Conservation (phyloP, 352 stramenopile genomes). For the Phytophthora constricta region DNA sequence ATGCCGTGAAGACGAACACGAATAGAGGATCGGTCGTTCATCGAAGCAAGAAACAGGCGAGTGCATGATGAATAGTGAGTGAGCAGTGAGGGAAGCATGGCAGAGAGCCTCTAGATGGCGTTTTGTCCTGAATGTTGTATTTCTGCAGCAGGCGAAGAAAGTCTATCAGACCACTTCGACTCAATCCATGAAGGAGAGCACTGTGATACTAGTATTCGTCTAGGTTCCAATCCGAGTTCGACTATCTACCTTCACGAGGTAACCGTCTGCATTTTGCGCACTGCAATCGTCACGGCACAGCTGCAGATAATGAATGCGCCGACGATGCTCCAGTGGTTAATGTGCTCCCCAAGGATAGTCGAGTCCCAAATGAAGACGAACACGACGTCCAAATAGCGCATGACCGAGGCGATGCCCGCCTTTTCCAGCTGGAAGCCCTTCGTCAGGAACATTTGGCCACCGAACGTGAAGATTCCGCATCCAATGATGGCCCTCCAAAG, state of each 20-base stretch:
- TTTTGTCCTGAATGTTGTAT: no score
- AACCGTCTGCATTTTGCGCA: conserved; percentile 39
- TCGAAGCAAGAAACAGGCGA: conserved; percentile 31
- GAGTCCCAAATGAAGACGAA: conserved; percentile 78
- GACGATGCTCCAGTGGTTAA: conserved; percentile 67
- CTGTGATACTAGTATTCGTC: no score
- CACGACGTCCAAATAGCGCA: conserved; percentile 75
- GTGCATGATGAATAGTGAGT: no score
- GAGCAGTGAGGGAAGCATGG: no score
- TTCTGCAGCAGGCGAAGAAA: no score
- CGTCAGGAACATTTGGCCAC: conserved; percentile 69
- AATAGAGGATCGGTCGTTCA: no score
- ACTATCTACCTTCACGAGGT: no score
- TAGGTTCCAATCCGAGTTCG: no score
- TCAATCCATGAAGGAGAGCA: no score
- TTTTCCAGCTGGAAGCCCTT: conserved; percentile 78
- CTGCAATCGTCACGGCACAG: conserved; percentile 57
- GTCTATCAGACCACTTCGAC: no score
- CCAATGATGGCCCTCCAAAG: conserved; percentile 57
- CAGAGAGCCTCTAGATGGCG: no score
- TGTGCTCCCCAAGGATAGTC: conserved; percentile 59
- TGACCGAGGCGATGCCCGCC: conserved; percentile 64
- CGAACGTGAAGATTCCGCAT: conserved; percentile 52
- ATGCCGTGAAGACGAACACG: conserved; percentile 43
- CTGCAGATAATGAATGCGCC: conserved; percentile 60